Base-by-base conservation (phyloP, 2,329 filamentous ascomycete genomes). In the Thermothelomyces thermophilus region DNA sequence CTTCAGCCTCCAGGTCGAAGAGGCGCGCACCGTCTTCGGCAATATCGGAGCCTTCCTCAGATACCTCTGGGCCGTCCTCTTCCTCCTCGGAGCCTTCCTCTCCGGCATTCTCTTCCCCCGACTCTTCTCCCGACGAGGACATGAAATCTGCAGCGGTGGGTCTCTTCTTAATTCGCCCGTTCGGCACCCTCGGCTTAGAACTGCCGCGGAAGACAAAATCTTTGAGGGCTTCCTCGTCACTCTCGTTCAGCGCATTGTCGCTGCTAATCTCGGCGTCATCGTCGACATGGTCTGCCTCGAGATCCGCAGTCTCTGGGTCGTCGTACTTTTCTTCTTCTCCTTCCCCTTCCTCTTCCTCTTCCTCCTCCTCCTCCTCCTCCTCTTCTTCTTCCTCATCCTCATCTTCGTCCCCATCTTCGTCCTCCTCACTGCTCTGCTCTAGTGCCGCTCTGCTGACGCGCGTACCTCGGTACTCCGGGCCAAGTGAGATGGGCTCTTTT, bases 201-300 rank as follows among this genome's bases (percentile, higher is more conserved):
- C 79, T 83, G 19, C 79, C 79, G 28, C 76, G 70, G 56, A 84
- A 83, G 0, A 70, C 79, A 63, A 87, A 95, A 1, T 80, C 81
- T 57, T 86, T 82, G 61, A 95, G 89, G 45, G 77, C 78, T 65
- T 94, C 89, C 57, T 88, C 84, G 60, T 97, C 91, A 57, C 87
- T 93, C 48, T 86, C 83, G 3, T 83, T 87, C 63, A 97, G 83
- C 0, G 89, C 91, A 31, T 77, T 69, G 50, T 84, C 80, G 60
- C 80, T 83, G 42, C 78, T 74, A 50, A 84, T 83, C 56, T 82
- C 81, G 37, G 45, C 51, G 10, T 56, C 54, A 24, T 79, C 76
- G 50, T 72, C 70, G n/a, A 71, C 71, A 3, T 74, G 69, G 46
- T 82, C 78, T 35, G 70, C 68, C 41, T 75, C 73, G 9, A 83